Conservation (phyloP, 495 filamentous ascomycete genomes). For the Thermothielavioides terrestris region DNA sequence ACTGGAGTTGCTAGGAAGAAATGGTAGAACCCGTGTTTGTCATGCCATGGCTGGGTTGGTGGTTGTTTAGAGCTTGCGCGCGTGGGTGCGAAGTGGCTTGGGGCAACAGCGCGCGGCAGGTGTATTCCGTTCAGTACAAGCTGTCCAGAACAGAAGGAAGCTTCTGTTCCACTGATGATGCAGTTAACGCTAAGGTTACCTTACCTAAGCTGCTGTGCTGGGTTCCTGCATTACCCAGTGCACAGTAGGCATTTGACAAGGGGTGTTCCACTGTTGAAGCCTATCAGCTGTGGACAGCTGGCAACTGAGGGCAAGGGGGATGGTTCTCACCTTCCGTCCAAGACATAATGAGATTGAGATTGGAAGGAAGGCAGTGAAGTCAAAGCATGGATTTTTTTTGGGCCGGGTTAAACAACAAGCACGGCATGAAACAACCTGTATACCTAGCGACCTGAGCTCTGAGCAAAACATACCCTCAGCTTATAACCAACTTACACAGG, state of each 20-base stretch:
- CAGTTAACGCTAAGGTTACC: background rate
- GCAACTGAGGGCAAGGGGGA: no score
- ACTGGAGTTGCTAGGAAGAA: conserved; percentile 13
- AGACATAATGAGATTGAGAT: no score
- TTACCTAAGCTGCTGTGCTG: conserved; percentile 3
- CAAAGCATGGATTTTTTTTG: no score
- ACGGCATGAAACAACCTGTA: no score
- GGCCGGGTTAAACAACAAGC: no score
- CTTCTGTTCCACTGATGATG: conserved; percentile 6
- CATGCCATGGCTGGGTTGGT: conserved; percentile 17
- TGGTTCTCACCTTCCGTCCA: no score
- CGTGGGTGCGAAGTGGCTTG: background rate
- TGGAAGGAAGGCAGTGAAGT: no score
- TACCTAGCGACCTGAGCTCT: no score
- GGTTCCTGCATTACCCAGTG: background rate
- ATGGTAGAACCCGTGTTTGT: background rate
- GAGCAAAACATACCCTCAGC: no score
- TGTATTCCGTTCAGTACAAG: background rate
- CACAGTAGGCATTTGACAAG: no score
- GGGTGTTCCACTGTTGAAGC: background rate
- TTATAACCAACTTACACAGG: no score
- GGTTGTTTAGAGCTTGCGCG: background rate
- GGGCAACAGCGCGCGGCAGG: no score
- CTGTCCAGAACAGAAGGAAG: conserved; percentile 12
- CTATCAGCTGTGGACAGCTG: background rate